A percentile compares a stretch with the other conserved stretches of the same genome.
phyloP scores from a whole-genome alignment of 2,329 filamentous ascomycete species.

The Westerdykella sp. region DNA sequence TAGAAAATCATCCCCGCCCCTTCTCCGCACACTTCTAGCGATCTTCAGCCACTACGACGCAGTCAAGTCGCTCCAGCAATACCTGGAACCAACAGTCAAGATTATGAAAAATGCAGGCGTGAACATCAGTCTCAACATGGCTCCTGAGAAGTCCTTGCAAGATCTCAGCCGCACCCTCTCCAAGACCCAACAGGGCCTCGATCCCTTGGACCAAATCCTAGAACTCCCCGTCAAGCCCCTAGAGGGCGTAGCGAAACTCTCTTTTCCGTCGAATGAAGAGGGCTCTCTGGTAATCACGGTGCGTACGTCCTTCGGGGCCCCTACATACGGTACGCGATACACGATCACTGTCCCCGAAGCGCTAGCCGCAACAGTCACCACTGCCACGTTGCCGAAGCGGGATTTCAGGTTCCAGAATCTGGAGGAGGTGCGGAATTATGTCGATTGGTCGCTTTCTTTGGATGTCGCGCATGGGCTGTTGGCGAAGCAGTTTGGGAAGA shows the following conservation, averaged over 20 bases:
- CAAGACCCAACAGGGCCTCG: slow-evolving; percentile 21
- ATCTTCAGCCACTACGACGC: slow-evolving; percentile 47
- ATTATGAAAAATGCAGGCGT: slow-evolving; percentile 27
- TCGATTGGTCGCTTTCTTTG: slow-evolving; percentile 30
- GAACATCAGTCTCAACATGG: slow-evolving; percentile 19
- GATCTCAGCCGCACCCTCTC: slow-evolving; percentile 24
- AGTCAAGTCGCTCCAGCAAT: slow-evolving; percentile 31
- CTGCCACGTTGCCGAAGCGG: slow-evolving; percentile 15
- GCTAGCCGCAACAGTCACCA: slow-evolving; percentile 21
- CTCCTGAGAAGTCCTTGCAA: slow-evolving; percentile 23
- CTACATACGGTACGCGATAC: slow-evolving; percentile 32
- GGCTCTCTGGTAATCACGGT: slow-evolving; percentile 20
- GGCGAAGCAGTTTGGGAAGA: slow-evolving; percentile 16
- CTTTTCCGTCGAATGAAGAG: slow-evolving; percentile 16
- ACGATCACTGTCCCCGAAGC: slow-evolving; percentile 27
- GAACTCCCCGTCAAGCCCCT: slow-evolving; percentile 25
- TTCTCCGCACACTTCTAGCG: slow-evolving; percentile 54
- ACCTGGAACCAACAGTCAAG: slow-evolving; percentile 20
- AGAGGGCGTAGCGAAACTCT: slow-evolving; percentile 23
- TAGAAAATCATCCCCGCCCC: slow-evolving; percentile 41
- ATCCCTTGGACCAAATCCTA: slow-evolving; percentile 29
- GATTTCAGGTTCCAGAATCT: slow-evolving; percentile 26
- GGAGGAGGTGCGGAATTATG: slow-evolving; percentile 25
- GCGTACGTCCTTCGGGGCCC: slow-evolving; percentile 29
- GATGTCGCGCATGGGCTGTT: slow-evolving; percentile 27